Percentiles rank a stretch among this genome's conserved stretches.
These are phyloP conservation scores for Lactuca sativa DNA, from an alignment of 129 eudicot species.

Conservation along the genomic window DNA sequence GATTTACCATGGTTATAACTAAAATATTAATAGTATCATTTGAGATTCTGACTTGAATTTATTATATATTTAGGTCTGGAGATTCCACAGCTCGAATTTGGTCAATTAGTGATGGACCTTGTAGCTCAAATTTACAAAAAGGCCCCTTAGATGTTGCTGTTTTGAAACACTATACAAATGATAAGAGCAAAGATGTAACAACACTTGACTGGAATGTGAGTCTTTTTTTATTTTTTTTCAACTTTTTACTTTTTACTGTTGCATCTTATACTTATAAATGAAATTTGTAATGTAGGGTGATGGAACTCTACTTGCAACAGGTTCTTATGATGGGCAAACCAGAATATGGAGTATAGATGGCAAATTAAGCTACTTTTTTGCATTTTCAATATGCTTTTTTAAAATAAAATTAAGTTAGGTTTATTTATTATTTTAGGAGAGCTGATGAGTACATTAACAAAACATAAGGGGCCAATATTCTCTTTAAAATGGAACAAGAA, in stretches of 20 bases:
- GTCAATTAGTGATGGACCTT: constrained; percentile 68
- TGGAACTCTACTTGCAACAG: constrained; percentile 98
- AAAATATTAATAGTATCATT: too few relatives aligned
- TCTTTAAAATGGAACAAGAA: constrained; percentile 99
- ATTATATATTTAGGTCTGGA: constrained; percentile 55
- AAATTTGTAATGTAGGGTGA: too few relatives aligned
- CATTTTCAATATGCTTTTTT: neutral
- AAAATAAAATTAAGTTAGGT: neutral
- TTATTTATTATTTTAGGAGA: constrained; percentile 55
- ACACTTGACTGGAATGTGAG: too few relatives aligned
- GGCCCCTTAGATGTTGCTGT: constrained; percentile 46
- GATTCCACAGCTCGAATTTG: constrained; percentile 93
- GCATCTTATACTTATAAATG: too few relatives aligned
- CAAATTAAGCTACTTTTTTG: constrained; percentile 19
- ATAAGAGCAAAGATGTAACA: too few relatives aligned
- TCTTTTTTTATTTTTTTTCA: too few relatives aligned
- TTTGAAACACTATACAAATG: too few relatives aligned
- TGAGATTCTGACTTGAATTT: constrained; percentile 12
- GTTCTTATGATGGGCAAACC: constrained; percentile 96
- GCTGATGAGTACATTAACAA: constrained; percentile 62
- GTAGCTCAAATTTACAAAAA: constrained; percentile 50
- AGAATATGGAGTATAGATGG: constrained; percentile 93
- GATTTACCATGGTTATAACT: constrained; percentile 11
- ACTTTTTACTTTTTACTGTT: too few relatives aligned
- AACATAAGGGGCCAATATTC: constrained; percentile 97